Evolutionary conservation across 192 early-diverging fungal genomes (phyloP).

Genomic region (Chytriomyces hyalinus): DNA sequence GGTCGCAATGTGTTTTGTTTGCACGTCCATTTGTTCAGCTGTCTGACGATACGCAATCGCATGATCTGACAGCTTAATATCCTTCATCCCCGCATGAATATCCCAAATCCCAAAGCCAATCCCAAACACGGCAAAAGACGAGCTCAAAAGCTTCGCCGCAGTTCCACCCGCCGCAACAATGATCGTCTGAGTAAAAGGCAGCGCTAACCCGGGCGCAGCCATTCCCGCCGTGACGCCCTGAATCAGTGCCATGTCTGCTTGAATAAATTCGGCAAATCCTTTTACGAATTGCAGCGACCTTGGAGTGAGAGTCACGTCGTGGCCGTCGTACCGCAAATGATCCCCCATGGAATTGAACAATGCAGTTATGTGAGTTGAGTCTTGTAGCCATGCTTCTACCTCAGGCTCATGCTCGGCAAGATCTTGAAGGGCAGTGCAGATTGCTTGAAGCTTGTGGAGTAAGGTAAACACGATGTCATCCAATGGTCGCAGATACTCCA

Average conservation of each 20-base stretch:
- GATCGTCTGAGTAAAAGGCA: not conserved
- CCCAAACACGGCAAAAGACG: slow-evolving; percentile 1
- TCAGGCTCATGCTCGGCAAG: not conserved
- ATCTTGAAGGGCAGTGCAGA: not conserved
- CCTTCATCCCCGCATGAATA: not conserved
- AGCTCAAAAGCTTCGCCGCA: slow-evolving; percentile 7
- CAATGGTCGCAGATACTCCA: not conserved
- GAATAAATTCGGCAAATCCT: not conserved
- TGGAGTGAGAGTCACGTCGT: not conserved
- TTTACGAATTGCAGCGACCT: not conserved
- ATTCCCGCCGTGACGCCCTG: not conserved
- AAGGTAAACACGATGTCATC: not conserved
- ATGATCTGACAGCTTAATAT: not conserved
- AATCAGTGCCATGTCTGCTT: not conserved
- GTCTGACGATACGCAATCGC: not conserved
- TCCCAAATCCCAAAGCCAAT: slow-evolving; percentile 16
- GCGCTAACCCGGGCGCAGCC: not conserved
- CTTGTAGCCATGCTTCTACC: not conserved
- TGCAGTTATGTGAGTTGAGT: not conserved
- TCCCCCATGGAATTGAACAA: not conserved
- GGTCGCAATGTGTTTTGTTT: slow-evolving; percentile 1
- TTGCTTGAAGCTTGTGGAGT: not conserved
- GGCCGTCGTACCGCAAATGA: not conserved
- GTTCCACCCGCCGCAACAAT: slow-evolving; percentile 9
- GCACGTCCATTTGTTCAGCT: not conserved